phyloP scores from a whole-genome alignment of 805 yeast species.

The Ascoidea rubescens region DNA sequence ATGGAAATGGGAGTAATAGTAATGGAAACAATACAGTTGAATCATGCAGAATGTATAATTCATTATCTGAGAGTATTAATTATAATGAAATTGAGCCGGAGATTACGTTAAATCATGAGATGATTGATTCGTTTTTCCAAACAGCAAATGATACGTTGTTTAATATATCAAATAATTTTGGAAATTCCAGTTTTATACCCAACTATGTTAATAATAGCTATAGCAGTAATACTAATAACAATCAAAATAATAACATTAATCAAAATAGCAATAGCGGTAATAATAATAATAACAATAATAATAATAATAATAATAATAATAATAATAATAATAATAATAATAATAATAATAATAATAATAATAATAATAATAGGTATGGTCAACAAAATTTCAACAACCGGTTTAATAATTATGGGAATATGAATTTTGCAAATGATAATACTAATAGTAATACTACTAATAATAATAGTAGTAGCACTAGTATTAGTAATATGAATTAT shows the following conservation, averaged over 20 bases:
- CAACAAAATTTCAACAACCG: too few species aligned
- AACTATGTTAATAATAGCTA: neutral
- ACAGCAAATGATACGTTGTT: neutral
- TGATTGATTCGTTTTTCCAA: neutral
- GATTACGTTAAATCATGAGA: neutral
- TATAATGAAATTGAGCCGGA: neutral
- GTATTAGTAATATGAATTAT: neutral
- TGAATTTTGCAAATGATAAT: too few species aligned
- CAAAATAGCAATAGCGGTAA: neutral
- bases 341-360: too few species aligned
- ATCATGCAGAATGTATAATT: too few species aligned
- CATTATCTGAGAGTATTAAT: too few species aligned
- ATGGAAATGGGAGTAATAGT: too few species aligned
- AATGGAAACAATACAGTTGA: too few species aligned
- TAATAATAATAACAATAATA: too few species aligned
- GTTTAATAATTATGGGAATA: too few species aligned
- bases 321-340: too few species aligned
- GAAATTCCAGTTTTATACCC: neutral
- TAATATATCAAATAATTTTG: neutral
- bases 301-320: too few species aligned
- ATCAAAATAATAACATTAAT: neutral
- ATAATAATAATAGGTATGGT: neutral
- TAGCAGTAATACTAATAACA: neutral
- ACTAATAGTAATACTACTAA: neutral
- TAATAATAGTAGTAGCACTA: neutral